Evolutionary conservation across 805 yeast genomes (phyloP).

Genomic region (Maudiozyma turicensis): DNA sequence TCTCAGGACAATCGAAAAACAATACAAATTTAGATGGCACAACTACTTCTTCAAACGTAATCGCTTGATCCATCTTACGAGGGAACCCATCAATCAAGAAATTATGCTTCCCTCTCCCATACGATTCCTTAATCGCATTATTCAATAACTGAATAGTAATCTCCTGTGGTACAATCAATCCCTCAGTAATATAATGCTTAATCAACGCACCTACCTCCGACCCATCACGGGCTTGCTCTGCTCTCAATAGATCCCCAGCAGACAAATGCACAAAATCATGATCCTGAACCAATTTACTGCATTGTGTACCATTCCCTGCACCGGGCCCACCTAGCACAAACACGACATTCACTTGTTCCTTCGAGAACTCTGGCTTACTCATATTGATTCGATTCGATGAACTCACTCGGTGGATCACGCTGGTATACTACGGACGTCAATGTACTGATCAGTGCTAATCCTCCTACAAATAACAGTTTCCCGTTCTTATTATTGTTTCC

Average conservation of each 20-base stretch:
- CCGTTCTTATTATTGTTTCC: conserved; percentile 24
- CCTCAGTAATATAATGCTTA: conserved; percentile 75
- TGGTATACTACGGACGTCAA: conserved; percentile 34
- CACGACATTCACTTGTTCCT: conserved; percentile 64
- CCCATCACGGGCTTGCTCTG: conserved; percentile 76
- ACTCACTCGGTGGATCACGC: conserved; percentile 36
- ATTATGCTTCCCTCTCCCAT: conserved; percentile 34
- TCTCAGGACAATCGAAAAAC: conserved; percentile 75
- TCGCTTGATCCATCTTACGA: conserved; percentile 95
- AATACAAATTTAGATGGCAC: conserved; percentile 63
- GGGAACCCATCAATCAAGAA: conserved; percentile 96
- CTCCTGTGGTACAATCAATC: conserved; percentile 85
- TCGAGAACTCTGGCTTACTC: conserved; percentile 40
- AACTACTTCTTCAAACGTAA: conserved; percentile 75
- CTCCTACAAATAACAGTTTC: conserved; percentile 33
- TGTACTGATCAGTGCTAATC: conserved; percentile 41
- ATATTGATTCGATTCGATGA: conserved; percentile 29
- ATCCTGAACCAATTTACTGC: conserved; percentile 72
- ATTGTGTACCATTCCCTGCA: conserved; percentile 96
- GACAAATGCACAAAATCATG: conserved; percentile 78
- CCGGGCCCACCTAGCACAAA: conserved; percentile 98
- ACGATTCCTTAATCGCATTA: conserved; percentile 59
- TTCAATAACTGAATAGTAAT: conserved; percentile 77
- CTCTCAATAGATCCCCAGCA: conserved; percentile 94
- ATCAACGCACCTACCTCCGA: conserved; percentile 81